Conservation (phyloP, 2,329 filamentous ascomycete genomes). For the Calonectria pteridis region DNA sequence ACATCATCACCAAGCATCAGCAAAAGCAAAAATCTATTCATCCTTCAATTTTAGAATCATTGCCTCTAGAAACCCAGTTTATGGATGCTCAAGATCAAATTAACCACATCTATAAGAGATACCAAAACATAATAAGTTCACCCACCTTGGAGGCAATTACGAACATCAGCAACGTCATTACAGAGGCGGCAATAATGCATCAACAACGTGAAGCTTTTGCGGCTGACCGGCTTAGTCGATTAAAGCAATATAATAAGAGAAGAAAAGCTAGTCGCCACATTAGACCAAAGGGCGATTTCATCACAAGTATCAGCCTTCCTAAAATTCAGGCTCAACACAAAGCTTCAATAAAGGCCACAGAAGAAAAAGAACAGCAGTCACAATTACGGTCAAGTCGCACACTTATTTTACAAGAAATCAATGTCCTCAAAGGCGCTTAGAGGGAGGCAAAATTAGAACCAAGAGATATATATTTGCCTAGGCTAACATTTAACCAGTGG, state of each 20-base stretch:
- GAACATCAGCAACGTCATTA: background rate
- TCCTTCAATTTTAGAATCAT: background rate
- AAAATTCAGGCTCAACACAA: too few relatives aligned
- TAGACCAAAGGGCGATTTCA: too few relatives aligned
- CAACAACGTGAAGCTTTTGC: too few relatives aligned
- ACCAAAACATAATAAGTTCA: background rate
- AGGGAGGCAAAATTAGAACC: too few relatives aligned
- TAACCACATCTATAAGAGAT: background rate
- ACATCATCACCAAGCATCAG: background rate
- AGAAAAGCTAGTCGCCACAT: too few relatives aligned
- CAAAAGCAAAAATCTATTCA: background rate
- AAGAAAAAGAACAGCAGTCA: background rate
- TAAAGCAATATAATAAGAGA: too few relatives aligned
- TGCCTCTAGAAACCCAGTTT: background rate
- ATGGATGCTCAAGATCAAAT: background rate
- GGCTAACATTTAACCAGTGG: too few relatives aligned
- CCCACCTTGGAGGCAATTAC: background rate
- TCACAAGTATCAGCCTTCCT: too few relatives aligned
- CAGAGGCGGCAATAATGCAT: too few relatives aligned
- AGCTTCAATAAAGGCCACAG: too few relatives aligned
- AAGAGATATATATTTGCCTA: too few relatives aligned
- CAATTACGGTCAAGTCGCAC: background rate
- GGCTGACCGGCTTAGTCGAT: too few relatives aligned
- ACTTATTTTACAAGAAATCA: background rate
- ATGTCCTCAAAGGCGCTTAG: background rate